These are phyloP conservation scores for Basipetospora chlamydospora DNA, from an alignment of 2,329 filamentous ascomycete species.

Conservation along the genomic window DNA sequence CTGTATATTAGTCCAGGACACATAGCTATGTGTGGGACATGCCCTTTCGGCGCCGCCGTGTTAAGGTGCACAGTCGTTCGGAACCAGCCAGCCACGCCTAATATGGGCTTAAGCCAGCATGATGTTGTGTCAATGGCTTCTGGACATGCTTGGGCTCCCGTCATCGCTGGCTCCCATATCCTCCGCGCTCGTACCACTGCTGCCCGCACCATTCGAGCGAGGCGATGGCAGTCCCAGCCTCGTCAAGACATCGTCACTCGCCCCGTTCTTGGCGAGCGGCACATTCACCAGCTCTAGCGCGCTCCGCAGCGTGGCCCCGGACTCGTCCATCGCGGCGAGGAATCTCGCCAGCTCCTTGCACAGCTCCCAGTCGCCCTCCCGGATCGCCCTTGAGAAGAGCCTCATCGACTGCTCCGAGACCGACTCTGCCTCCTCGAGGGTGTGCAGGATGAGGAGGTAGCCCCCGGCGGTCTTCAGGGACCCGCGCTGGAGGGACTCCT, in stretches of 20 bases:
- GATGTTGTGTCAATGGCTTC: too few relatives aligned
- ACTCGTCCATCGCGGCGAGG: slow-evolving; percentile 79
- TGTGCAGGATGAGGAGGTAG: slow-evolving; percentile 89
- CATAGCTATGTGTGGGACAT: too few relatives aligned
- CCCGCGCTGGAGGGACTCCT: slow-evolving; percentile 73
- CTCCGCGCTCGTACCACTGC: too few relatives aligned
- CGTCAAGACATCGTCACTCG: slow-evolving; percentile 6
- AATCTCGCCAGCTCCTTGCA: slow-evolving; percentile 95
- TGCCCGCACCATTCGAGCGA: background rate
- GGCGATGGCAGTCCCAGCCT: slow-evolving; percentile 7
- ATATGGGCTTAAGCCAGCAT: too few relatives aligned
- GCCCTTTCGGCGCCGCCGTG: too few relatives aligned
- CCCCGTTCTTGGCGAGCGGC: background rate
- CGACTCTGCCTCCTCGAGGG: slow-evolving; percentile 53
- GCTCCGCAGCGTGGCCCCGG: slow-evolving; percentile 62
- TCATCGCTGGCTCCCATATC: too few relatives aligned
- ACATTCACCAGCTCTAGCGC: slow-evolving; percentile 49
- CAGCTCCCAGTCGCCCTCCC: slow-evolving; percentile 83
- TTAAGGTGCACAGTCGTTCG: too few relatives aligned
- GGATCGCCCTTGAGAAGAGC: slow-evolving; percentile 65
- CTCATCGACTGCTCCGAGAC: slow-evolving; percentile 68
- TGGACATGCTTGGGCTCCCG: too few relatives aligned
- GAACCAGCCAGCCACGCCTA: too few relatives aligned
- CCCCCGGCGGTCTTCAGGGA: slow-evolving; percentile 90
- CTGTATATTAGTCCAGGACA: too few relatives aligned